Evolutionary conservation across 805 yeast species (phyloP).

Genomic region (Saccharomycopsis synnaedendra): DNA sequence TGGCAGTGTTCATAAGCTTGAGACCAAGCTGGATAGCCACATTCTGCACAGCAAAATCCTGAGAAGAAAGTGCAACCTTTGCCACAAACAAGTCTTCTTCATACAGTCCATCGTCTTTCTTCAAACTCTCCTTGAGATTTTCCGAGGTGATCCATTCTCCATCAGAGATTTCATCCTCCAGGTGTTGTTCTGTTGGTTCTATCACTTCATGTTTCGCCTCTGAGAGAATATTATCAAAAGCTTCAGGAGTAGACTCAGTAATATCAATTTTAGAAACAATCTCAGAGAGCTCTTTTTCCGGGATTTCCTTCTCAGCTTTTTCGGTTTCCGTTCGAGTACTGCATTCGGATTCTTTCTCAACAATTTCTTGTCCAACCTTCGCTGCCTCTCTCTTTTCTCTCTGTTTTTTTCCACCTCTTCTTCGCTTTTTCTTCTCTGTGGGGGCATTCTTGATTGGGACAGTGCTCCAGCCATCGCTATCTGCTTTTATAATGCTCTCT

Average conservation of each 20-base stretch:
- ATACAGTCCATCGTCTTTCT: slow-evolving; percentile 37
- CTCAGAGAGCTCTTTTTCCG: background rate
- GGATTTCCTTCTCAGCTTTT: slow-evolving; percentile 13
- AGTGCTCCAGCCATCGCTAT: background rate
- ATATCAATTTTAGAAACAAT: slow-evolving; percentile 12
- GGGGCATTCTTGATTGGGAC: background rate
- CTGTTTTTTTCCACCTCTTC: slow-evolving; percentile 56
- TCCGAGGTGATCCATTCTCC: slow-evolving; percentile 95
- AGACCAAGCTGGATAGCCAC: slow-evolving; percentile 86
- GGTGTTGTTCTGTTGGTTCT: slow-evolving; percentile 19
- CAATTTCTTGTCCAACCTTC: background rate
- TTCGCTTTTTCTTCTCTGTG: slow-evolving; percentile 20
- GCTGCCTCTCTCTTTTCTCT: slow-evolving; percentile 43
- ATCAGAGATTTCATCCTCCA: slow-evolving; percentile 55
- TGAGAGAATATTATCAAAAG: background rate
- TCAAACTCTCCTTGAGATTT: slow-evolving; percentile 57
- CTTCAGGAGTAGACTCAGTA: background rate
- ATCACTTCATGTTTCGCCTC: slow-evolving; percentile 16
- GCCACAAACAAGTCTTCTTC: slow-evolving; percentile 28
- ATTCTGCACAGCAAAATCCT: slow-evolving; percentile 97
- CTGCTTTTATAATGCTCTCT: background rate
- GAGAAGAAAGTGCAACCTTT: slow-evolving; percentile 80
- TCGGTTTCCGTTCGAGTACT: slow-evolving; percentile 3
- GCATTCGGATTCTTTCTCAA: background rate
- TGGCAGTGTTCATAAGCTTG: slow-evolving; percentile 69